phyloP scores from a whole-genome alignment of 495 filamentous ascomycete genomes.

The Penicillium ochrochloron region DNA sequence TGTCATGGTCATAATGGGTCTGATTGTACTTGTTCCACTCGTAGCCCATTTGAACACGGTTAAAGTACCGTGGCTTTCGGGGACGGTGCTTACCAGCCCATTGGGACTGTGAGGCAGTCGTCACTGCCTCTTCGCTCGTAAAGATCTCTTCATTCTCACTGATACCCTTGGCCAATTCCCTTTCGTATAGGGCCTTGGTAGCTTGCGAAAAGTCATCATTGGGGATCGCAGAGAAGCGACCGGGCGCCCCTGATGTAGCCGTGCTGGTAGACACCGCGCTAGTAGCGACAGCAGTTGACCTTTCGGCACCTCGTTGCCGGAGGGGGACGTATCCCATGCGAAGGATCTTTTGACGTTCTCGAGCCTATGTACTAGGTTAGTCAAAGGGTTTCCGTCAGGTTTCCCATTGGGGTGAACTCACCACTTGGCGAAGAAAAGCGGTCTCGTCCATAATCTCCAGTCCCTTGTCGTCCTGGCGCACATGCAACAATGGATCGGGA shows the following conservation, averaged over 20 bases:
- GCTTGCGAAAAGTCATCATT: slow-evolving; percentile 91
- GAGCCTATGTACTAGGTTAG: slow-evolving; percentile 41
- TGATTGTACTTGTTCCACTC: slow-evolving; percentile 99
- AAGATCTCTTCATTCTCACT: slow-evolving; percentile 97
- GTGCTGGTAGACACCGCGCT: slow-evolving; percentile 36
- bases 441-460: slow-evolving; percentile 66
- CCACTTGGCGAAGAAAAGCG: slow-evolving; percentile 62
- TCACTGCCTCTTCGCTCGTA: slow-evolving; percentile 83
- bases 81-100: slow-evolving; percentile 94
- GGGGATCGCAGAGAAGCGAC: slow-evolving; percentile 73
- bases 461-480: slow-evolving; percentile 69
- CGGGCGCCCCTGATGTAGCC: slow-evolving; percentile 52
- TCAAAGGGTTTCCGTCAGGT: background rate
- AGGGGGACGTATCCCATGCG: slow-evolving; percentile 73
- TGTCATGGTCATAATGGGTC: slow-evolving; percentile 99
- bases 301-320: slow-evolving; percentile 57
- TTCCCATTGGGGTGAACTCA: slow-evolving; percentile 31
- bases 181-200: slow-evolving; percentile 88
- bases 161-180: slow-evolving; percentile 90
- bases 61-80: slow-evolving; percentile 95
- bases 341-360: slow-evolving; percentile 65
- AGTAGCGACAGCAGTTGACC: slow-evolving; percentile 42
- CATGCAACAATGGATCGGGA: slow-evolving; percentile 71
- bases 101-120: slow-evolving; percentile 64
- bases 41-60: slow-evolving; percentile 97